phyloP scores from a whole-genome alignment of 495 filamentous ascomycete genomes.

The Staphylotrichum tortipilum region DNA sequence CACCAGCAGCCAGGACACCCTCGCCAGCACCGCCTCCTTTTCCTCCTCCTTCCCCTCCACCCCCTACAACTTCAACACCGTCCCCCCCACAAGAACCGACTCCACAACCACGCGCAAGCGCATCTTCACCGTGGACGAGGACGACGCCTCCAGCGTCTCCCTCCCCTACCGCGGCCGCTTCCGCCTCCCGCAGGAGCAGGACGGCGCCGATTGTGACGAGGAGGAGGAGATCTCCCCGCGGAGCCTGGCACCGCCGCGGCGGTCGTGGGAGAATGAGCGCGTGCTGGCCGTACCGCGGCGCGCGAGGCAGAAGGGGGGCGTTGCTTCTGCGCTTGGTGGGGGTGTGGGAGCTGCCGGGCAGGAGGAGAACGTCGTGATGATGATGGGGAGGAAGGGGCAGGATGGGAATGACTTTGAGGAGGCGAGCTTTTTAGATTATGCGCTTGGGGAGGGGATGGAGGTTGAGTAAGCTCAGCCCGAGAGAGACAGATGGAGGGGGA shows the following conservation, averaged over 20 bases:
- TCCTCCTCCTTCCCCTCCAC: not conserved
- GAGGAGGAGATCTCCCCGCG: constrained; percentile 34
- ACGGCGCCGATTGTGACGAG: not conserved
- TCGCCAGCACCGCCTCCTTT: constrained; percentile 18
- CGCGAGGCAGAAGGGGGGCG: constrained; percentile 1
- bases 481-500: too few species aligned
- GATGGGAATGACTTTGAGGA: constrained; percentile 45
- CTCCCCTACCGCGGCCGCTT: constrained; percentile 13
- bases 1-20: constrained; percentile 35
- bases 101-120: constrained; percentile 34
- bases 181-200: constrained; percentile 3
- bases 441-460: constrained; percentile 14
- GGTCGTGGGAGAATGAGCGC: constrained; percentile 19
- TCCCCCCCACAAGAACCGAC: not conserved
- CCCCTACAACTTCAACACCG: not conserved
- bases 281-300: constrained; percentile 35
- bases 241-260: constrained; percentile 21
- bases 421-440: constrained; percentile 41
- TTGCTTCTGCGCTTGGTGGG: not conserved
- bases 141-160: not conserved
- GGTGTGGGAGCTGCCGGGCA: constrained; percentile 1
- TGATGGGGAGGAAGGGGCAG: constrained; percentile 17
- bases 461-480: constrained; percentile 18
- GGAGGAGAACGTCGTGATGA: constrained; percentile 27
- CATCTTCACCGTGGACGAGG: constrained; percentile 24